phyloP scores from a whole-genome alignment of 345 rosid genomes.

The Ceriops zippeliana region DNA sequence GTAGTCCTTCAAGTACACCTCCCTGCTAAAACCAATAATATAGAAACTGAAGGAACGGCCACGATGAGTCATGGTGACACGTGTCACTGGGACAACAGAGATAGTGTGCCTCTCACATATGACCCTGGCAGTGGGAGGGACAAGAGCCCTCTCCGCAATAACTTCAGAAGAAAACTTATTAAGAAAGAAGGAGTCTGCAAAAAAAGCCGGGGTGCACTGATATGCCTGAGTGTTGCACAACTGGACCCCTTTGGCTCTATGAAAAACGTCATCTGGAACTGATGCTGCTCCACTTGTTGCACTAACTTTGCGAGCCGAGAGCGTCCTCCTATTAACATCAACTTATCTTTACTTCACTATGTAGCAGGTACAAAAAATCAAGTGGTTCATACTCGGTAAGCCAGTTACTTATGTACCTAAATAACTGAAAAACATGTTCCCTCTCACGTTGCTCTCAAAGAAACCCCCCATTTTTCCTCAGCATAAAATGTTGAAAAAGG shows the following conservation, averaged over 20 bases:
- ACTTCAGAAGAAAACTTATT: conserved; percentile 87
- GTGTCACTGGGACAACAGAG: conserved; percentile 88
- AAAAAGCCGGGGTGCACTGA: conserved; percentile 85
- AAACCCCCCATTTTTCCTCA: not conserved
- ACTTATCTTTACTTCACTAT: not conserved
- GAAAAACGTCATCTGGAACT: conserved; percentile 88
- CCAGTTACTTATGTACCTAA: not conserved
- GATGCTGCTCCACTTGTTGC: conserved; percentile 93
- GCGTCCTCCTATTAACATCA: conserved; percentile 58
- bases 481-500: not conserved
- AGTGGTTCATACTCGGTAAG: not conserved
- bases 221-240: conserved; percentile 90
- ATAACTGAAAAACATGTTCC: not conserved
- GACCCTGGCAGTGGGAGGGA: conserved; percentile 68
- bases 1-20: conserved; percentile 85
- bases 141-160: conserved; percentile 65
- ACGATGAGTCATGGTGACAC: conserved; percentile 78
- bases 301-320: conserved; percentile 73
- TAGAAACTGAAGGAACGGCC: conserved; percentile 75
- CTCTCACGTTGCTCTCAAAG: not conserved
- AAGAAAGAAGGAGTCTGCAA: conserved; percentile 88
- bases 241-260: conserved; percentile 88
- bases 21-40: conserved; percentile 77
- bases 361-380: not conserved
- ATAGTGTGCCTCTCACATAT: conserved; percentile 87